Conservation (phyloP, 805 yeast species). For the Candida hungchunana region DNA sequence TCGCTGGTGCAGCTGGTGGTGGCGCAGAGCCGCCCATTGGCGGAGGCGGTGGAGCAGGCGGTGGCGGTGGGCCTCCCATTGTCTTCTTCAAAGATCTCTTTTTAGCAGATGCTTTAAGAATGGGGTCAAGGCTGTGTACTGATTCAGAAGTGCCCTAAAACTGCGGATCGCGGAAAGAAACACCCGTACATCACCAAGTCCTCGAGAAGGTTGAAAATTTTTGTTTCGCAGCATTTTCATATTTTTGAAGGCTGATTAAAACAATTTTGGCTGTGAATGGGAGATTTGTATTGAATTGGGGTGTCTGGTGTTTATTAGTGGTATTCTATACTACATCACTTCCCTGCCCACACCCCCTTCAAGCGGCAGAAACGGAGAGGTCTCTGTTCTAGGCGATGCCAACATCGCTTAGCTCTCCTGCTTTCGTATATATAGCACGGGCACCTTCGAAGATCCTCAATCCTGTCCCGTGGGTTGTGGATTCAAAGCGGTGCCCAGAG, state of each 20-base stretch:
- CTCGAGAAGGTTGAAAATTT: too few species aligned
- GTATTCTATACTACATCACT: not conserved
- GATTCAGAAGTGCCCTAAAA: too few species aligned
- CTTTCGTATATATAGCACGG: conserved; percentile 13
- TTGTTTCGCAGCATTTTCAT: too few species aligned
- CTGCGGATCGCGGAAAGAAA: too few species aligned
- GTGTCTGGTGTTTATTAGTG: not conserved
- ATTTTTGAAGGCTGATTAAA: too few species aligned
- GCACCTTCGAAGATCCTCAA: conserved; percentile 45
- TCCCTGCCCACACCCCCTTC: too few species aligned
- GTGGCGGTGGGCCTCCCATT: conserved; percentile 49
- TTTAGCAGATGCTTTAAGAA: too few species aligned
- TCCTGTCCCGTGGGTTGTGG: conserved; percentile 35
- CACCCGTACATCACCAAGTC: too few species aligned
- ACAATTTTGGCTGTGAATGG: too few species aligned
- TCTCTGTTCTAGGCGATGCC: conserved; percentile 5
- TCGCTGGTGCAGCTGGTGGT: conserved; percentile 38
- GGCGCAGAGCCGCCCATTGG: conserved; percentile 33
- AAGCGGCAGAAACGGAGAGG: conserved; percentile 6
- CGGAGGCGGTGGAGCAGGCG: conserved; percentile 56
- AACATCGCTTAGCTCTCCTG: too few species aligned
- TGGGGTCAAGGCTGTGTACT: too few species aligned
- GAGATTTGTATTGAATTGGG: too few species aligned
- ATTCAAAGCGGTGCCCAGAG: conserved; percentile 46
- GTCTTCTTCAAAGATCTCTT: not conserved